Conservation (phyloP, 1,284 basidiomycete species). For the Xanthoconium separans region DNA sequence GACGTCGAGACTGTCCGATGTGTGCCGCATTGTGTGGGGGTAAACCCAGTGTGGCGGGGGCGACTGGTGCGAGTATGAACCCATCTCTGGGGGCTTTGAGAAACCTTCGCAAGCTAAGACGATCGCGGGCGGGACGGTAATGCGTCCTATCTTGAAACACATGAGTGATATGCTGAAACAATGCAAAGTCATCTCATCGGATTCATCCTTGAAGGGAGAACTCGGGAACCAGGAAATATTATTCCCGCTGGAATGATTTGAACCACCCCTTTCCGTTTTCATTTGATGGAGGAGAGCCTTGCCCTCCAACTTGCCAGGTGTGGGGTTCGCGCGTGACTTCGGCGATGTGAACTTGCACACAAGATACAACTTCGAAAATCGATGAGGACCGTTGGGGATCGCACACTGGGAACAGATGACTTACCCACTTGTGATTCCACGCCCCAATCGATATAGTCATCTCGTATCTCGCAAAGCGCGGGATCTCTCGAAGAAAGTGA, state of each 20-base stretch:
- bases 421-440: conserved; percentile 86
- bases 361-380: conserved; percentile 16
- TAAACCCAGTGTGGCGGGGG: conserved; percentile 53
- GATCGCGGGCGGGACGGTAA: conserved; percentile 71
- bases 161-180: conserved; percentile 65
- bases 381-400: neutral
- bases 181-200: conserved; percentile 57
- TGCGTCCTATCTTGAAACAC: conserved; percentile 74
- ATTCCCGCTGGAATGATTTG: neutral
- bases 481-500: conserved; percentile 76
- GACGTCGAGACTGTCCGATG: conserved; percentile 38
- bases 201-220: conserved; percentile 24
- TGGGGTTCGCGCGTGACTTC: neutral
- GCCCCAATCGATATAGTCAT: conserved; percentile 60
- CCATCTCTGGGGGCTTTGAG: conserved; percentile 28
- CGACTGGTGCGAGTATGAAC: conserved; percentile 34
- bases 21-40: conserved; percentile 38
- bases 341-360: conserved; percentile 28
- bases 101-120: conserved; percentile 56
- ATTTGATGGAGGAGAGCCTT: neutral
- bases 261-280: neutral
- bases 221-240: conserved; percentile 33
- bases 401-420: conserved; percentile 15
- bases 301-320: neutral
- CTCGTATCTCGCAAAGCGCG: conserved; percentile 67